Percentiles rank a stretch among this genome's conserved stretches.
phyloP scores from a whole-genome alignment of 2,329 filamentous ascomycete genomes.

The Diaporthe capsici region DNA sequence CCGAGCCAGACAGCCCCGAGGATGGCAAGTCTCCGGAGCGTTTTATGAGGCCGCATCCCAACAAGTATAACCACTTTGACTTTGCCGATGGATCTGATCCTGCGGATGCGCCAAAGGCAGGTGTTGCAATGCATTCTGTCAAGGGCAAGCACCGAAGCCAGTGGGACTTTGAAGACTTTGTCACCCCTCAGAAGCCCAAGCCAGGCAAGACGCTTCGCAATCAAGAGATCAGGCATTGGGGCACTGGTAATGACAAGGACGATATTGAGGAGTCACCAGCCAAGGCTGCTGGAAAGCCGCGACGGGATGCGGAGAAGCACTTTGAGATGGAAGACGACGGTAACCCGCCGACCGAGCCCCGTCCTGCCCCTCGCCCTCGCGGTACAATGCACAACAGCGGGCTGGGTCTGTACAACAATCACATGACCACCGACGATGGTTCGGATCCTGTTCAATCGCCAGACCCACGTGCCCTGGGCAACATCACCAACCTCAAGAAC shows the following conservation, averaged over 20 bases:
- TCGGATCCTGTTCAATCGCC: conserved; percentile 53
- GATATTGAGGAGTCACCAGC: conserved; percentile 70
- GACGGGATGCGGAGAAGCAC: conserved; percentile 85
- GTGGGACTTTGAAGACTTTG: conserved; percentile 92
- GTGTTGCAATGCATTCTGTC: conserved; percentile 55
- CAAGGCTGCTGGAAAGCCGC: conserved; percentile 74
- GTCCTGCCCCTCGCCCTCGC: conserved; percentile 61
- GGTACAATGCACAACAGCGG: conserved; percentile 76
- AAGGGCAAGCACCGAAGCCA: conserved; percentile 78
- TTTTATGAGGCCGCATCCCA: conserved; percentile 76
- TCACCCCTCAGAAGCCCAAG: conserved; percentile 81
- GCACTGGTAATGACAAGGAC: conserved; percentile 72
- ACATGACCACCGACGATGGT: conserved; percentile 75
- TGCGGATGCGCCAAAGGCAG: conserved; percentile 61
- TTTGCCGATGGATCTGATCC: conserved; percentile 77
- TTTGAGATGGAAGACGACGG: conserved; percentile 88
- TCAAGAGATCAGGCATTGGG: conserved; percentile 85
- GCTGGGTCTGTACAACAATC: conserved; percentile 82
- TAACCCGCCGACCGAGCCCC: conserved; percentile 66
- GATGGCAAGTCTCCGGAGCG: conserved; percentile 57
- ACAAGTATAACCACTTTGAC: conserved; percentile 89
- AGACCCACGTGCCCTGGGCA: conserved; percentile 66
- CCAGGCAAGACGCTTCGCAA: conserved; percentile 71
- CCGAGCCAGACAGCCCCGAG: conserved; percentile 58
- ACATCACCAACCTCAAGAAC: conserved; percentile 80